phyloP scores from a whole-genome alignment of 2,329 filamentous ascomycete species.

The Trichophyton verrucosum region DNA sequence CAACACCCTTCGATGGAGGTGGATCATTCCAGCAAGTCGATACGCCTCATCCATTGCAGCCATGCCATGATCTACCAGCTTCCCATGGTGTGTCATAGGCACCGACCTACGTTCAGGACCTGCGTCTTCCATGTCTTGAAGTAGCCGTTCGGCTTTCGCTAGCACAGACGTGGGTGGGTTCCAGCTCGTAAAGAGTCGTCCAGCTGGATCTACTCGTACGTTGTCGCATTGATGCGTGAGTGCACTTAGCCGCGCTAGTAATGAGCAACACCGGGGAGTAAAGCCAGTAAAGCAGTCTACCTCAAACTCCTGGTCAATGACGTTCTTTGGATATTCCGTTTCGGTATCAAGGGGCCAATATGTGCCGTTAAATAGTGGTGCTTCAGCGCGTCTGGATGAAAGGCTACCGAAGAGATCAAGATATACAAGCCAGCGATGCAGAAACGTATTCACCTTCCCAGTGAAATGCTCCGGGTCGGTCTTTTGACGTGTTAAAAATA shows the following conservation, averaged over 20 bases:
- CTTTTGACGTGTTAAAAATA: constrained; percentile 56
- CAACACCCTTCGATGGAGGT: constrained; percentile 61
- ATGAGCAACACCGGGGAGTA: constrained; percentile 56
- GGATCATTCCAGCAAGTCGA: constrained; percentile 65
- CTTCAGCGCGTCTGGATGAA: constrained; percentile 45
- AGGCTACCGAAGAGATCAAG: constrained; percentile 67
- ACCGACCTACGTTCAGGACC: constrained; percentile 25
- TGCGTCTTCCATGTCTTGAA: constrained; percentile 48
- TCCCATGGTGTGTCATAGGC: constrained; percentile 29
- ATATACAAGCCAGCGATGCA: constrained; percentile 74
- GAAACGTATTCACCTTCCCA: constrained; percentile 55
- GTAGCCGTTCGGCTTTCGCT: constrained; percentile 46
- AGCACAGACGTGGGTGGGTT: constrained; percentile 43
- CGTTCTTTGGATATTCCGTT: constrained; percentile 19
- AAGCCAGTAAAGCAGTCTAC: constrained; percentile 76
- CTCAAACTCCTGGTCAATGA: constrained; percentile 48
- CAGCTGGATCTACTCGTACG: neutral
- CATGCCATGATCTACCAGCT: constrained; percentile 35
- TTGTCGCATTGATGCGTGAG: constrained; percentile 55
- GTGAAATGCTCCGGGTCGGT: constrained; percentile 42
- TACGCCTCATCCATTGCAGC: constrained; percentile 64
- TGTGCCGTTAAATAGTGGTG: constrained; percentile 39
- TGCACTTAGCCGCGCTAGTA: constrained; percentile 59
- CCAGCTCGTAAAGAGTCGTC: constrained; percentile 1
- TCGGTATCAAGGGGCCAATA: constrained; percentile 29